Percentiles rank a stretch among this genome's conserved stretches.
Conservation (phyloP, 768 basidiomycete genomes). For the Rubroboletus satanas region DNA sequence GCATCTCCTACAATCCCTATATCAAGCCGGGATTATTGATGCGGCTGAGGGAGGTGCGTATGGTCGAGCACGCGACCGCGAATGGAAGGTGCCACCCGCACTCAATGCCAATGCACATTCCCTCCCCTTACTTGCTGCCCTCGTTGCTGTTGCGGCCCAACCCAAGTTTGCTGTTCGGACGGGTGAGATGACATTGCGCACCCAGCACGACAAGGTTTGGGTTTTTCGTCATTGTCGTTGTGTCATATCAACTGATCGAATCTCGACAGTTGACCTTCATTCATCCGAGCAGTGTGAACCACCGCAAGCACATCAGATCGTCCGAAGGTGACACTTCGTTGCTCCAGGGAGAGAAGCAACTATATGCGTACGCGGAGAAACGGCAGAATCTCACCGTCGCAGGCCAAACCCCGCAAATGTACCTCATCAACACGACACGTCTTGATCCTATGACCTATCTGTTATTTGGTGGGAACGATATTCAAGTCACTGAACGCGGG, state of each 20-base stretch:
- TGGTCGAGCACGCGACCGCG: constrained; percentile 30
- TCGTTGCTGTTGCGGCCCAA: constrained; percentile 82
- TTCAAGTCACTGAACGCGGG: constrained; percentile 65
- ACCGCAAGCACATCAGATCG: constrained; percentile 46
- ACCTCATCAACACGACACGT: constrained; percentile 75
- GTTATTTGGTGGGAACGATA: constrained; percentile 83
- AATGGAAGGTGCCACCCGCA: constrained; percentile 52
- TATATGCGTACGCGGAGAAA: constrained; percentile 84
- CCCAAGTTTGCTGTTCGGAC: constrained; percentile 87
- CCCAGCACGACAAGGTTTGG: constrained; percentile 78
- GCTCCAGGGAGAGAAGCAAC: constrained; percentile 54
- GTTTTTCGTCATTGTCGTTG: background rate
- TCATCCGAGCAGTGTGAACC: constrained; percentile 85
- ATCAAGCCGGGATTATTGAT: constrained; percentile 77
- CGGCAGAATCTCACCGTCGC: constrained; percentile 62
- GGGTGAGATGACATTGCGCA: constrained; percentile 64
- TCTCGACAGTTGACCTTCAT: constrained; percentile 61
- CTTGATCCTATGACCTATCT: constrained; percentile 87
- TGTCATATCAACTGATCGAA: constrained; percentile 9
- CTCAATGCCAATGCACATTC: constrained; percentile 73
- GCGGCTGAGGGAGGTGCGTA: constrained; percentile 65
- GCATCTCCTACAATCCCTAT: constrained; percentile 73
- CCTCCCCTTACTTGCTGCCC: constrained; percentile 70
- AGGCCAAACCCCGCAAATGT: constrained; percentile 53
- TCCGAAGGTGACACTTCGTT: constrained; percentile 16